Evolutionary conservation across 192 early-diverging fungal species (phyloP).

Genomic region (Tieghemiomyces parasiticus): DNA sequence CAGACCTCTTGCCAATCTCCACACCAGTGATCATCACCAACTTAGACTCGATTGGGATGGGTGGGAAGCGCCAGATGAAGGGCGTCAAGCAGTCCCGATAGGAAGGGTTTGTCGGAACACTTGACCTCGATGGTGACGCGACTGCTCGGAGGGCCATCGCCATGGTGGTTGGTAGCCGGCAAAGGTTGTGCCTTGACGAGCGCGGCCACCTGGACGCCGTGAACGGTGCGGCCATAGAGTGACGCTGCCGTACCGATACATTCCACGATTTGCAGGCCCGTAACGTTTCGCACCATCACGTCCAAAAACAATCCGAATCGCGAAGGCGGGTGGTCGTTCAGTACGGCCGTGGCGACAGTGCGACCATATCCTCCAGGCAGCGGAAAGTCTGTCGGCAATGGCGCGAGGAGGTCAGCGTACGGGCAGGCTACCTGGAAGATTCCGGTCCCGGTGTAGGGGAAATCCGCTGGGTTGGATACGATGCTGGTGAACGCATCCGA

Average conservation of each 20-base stretch:
- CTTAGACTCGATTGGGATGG: background rate
- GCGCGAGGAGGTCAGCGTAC: slow-evolving; percentile 24
- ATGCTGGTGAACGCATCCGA: slow-evolving; percentile 8
- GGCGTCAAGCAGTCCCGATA: slow-evolving; percentile 11
- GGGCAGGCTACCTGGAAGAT: slow-evolving; percentile 23
- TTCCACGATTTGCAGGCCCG: slow-evolving; percentile 38
- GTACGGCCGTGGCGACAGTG: slow-evolving; percentile 14
- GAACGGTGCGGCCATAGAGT: slow-evolving; percentile 38
- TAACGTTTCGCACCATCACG: slow-evolving; percentile 23
- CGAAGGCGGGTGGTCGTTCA: slow-evolving; percentile 13
- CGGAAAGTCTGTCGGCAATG: slow-evolving; percentile 25
- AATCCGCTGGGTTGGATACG: slow-evolving; percentile 9
- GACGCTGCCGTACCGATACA: slow-evolving; percentile 38
- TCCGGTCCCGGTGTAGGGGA: slow-evolving; percentile 4
- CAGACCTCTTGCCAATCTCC: too few relatives aligned
- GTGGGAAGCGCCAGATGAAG: background rate
- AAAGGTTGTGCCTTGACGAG: slow-evolving; percentile 26
- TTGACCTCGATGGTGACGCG: slow-evolving; percentile 34
- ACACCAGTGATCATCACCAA: too few relatives aligned
- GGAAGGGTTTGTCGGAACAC: slow-evolving; percentile 35
- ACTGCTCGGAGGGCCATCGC: slow-evolving; percentile 11
- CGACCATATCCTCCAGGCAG: background rate
- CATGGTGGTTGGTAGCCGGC: slow-evolving; percentile 13
- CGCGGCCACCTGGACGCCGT: slow-evolving; percentile 37
- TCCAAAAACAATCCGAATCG: slow-evolving; percentile 30